A percentile compares a stretch with the other conserved stretches of the same genome.
Evolutionary conservation across 495 filamentous ascomycete species (phyloP).

Genomic region (Evernia prunastri): DNA sequence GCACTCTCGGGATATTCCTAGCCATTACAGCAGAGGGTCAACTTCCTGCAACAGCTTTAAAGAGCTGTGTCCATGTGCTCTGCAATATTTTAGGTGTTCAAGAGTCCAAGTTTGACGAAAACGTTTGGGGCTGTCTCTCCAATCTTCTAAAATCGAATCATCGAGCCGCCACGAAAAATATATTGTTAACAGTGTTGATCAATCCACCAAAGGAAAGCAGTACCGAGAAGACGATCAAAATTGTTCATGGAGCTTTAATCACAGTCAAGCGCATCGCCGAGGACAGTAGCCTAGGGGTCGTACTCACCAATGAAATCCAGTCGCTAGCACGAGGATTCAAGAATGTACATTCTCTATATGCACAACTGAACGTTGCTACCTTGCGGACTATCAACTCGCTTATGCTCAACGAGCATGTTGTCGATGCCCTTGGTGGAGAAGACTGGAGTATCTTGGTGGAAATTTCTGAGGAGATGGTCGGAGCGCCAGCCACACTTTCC

Average conservation of each 20-base stretch:
- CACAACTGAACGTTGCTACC: neutral
- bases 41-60: conserved; percentile 61
- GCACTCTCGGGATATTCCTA: conserved; percentile 70
- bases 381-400: conserved; percentile 1
- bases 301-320: conserved; percentile 7
- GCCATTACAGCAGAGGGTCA: conserved; percentile 71
- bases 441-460: neutral
- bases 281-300: neutral
- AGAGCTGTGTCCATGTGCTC: conserved; percentile 67
- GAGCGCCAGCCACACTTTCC: neutral
- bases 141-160: conserved; percentile 7
- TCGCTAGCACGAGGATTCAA: neutral
- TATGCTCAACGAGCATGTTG: neutral
- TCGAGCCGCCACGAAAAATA: neutral
- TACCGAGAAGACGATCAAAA: neutral
- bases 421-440: neutral
- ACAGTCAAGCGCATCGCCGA: conserved; percentile 2
- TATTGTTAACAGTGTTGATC: conserved; percentile 9
- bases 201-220: neutral
- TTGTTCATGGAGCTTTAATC: conserved; percentile 13
- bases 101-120: conserved; percentile 10
- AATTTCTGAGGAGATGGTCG: neutral
- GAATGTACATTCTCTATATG: neutral
- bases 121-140: conserved; percentile 6
- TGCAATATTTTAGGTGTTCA: conserved; percentile 64